Evolutionary conservation across 176 grass and related monocot genomes (phyloP), one percentile per base, ranked within the genome.

Genomic region (Saccharum officinarum): DNA sequence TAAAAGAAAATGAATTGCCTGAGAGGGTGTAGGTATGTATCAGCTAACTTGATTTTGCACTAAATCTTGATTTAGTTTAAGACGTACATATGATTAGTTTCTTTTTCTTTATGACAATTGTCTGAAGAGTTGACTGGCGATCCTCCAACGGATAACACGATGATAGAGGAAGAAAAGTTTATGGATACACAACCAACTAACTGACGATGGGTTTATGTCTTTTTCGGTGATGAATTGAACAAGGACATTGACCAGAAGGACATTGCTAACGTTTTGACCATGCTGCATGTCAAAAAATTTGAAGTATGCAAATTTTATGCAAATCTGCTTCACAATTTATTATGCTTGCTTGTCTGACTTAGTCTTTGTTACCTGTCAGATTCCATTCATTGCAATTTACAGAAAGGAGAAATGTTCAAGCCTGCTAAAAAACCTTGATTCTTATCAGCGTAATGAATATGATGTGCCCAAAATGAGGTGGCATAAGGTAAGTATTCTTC

Each of bases 321-420:
- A 67, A 89, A 69, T 67, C 41, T 20, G 44, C 1, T 83, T 20
- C 38, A 42, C 39, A 73, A 79, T 40, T 54, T 76, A 11, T 52
- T 81, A 68, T 63, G 31, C 33, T 26, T 86, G 23, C 13, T 80
- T 15, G 75, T 40, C 82, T 92, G 22, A 72, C 67, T 38, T 76
- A 33, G 14, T 49, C 83, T 64, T 57, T 84, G 4, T 83, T 74
- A 49, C 9, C 31, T 81, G 79, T 78, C 49, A 99, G 97, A 92
- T 99, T 67, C 93, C 97, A 68, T 99, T 99, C 79, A 99, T 99
- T 82, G 86, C 91, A 49, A 92, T 93, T 86, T 99, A 99, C 65
- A 92, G 97, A 85, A 99, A 99, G 71, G 97, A 99, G 57, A 89
- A 76, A 67, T 96, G 97, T 71, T 62, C 67, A 2, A 99, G 90